phyloP scores from a whole-genome alignment of 495 filamentous ascomycete genomes.

The Aspergillus haitiensis region DNA sequence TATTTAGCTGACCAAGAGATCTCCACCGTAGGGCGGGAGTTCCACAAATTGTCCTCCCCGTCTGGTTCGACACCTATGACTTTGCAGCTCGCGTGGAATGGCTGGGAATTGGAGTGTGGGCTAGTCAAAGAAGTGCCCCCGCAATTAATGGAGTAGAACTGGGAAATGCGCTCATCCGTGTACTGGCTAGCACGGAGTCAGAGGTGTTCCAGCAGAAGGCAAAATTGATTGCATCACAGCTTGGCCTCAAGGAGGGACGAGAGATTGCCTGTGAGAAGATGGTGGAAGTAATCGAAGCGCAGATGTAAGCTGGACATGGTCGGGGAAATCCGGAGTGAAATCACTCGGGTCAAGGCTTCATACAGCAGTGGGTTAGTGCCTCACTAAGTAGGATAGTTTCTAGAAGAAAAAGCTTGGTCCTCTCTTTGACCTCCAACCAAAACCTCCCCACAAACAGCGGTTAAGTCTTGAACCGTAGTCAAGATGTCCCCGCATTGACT shows the following conservation, averaged over 20 bases:
- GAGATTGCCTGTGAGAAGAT: slow-evolving; percentile 30
- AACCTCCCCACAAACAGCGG: not conserved
- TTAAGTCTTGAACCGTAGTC: slow-evolving; percentile 5
- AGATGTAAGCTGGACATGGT: not conserved
- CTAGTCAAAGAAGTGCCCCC: slow-evolving; percentile 27
- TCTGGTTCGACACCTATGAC: slow-evolving; percentile 45
- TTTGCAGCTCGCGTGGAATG: slow-evolving; percentile 40
- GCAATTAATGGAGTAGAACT: slow-evolving; percentile 23
- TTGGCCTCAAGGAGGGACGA: slow-evolving; percentile 23
- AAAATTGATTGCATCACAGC: slow-evolving; percentile 14
- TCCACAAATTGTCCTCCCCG: slow-evolving; percentile 45
- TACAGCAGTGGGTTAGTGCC: too few relatives aligned
- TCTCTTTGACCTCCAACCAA: not conserved
- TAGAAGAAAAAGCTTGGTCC: too few relatives aligned
- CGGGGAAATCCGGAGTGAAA: too few relatives aligned
- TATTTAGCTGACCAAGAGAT: too few relatives aligned
- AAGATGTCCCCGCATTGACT: not conserved
- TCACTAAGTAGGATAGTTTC: too few relatives aligned
- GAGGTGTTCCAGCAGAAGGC: slow-evolving; percentile 17
- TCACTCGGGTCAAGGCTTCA: too few relatives aligned
- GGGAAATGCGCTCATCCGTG: slow-evolving; percentile 22
- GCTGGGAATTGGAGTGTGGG: slow-evolving; percentile 45
- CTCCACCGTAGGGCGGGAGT: slow-evolving; percentile 34
- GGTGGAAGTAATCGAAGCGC: slow-evolving; percentile 16
- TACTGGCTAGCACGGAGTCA: slow-evolving; percentile 19